Evolutionary conservation across 805 yeast genomes (phyloP).

Genomic region (Ogataea trehalophila): DNA sequence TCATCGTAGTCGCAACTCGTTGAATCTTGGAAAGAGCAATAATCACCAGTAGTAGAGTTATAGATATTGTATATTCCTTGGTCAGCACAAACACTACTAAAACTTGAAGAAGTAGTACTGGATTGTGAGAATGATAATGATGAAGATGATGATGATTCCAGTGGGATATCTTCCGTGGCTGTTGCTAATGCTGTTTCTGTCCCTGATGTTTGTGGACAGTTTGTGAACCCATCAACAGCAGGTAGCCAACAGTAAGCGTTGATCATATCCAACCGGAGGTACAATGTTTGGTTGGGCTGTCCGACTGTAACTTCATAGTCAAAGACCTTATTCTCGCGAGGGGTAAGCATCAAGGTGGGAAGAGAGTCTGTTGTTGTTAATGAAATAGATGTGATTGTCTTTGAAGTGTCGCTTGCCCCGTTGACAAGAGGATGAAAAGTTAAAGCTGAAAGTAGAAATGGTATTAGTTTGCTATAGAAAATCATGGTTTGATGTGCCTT

Average conservation of each 20-base stretch:
- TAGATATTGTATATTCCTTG: slow-evolving; percentile 22
- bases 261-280: slow-evolving; percentile 27
- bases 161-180: neutral
- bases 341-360: slow-evolving; percentile 16
- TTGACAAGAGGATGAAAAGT: too few relatives aligned
- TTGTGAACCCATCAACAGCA: slow-evolving; percentile 16
- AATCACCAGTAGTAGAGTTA: slow-evolving; percentile 17
- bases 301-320: slow-evolving; percentile 26
- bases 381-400: neutral
- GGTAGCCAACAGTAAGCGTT: slow-evolving; percentile 29
- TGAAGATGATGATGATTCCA: neutral
- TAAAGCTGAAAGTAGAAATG: too few relatives aligned
- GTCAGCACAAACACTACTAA: slow-evolving; percentile 17
- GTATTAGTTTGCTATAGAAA: too few relatives aligned
- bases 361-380: slow-evolving; percentile 5
- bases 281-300: slow-evolving; percentile 17
- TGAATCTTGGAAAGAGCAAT: slow-evolving; percentile 3
- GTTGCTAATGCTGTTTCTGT: neutral
- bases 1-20: neutral
- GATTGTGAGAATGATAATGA: slow-evolving; percentile 1
- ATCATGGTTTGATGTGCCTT: too few relatives aligned
- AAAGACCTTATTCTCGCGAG: slow-evolving; percentile 12
- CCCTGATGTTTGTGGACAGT: slow-evolving; percentile 11
- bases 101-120: neutral
- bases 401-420: neutral